These are phyloP conservation scores for Nothophaeocryptopus gaeumannii DNA, from an alignment of 2,329 filamentous ascomycete genomes.

Conservation along the genomic window DNA sequence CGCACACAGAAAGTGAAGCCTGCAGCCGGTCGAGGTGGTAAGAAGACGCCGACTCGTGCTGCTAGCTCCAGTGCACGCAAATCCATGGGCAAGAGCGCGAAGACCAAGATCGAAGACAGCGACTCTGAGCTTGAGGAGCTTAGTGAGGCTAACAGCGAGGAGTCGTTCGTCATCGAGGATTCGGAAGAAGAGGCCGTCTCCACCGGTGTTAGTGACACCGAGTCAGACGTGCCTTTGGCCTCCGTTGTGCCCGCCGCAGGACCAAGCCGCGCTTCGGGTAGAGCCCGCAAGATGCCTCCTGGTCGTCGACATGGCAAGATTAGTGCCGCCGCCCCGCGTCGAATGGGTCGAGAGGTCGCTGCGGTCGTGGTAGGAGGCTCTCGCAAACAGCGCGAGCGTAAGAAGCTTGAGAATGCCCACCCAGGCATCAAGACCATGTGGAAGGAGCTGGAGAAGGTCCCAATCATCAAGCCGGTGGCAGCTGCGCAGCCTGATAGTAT, in stretches of 20 bases:
- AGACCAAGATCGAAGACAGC: constrained; percentile 37
- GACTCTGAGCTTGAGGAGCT: constrained; percentile 30
- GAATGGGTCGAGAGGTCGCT: constrained; percentile 20
- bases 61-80: constrained; percentile 25
- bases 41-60: constrained; percentile 23
- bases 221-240: constrained; percentile 31
- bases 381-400: constrained; percentile 52
- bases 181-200: constrained; percentile 33
- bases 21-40: constrained; percentile 8
- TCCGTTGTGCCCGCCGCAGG: background rate
- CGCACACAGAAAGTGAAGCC: background rate
- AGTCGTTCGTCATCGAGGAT: constrained; percentile 29
- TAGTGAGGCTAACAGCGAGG: constrained; percentile 28
- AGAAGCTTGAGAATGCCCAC: constrained; percentile 70
- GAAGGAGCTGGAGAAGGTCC: constrained; percentile 66
- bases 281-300: constrained; percentile 7
- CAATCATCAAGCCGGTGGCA: constrained; percentile 61
- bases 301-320: constrained; percentile 27
- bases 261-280: constrained; percentile 6
- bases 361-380: constrained; percentile 14
- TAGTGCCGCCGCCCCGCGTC: constrained; percentile 19
- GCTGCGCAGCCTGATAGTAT: constrained; percentile 75
- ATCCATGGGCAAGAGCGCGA: constrained; percentile 28
- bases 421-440: constrained; percentile 83
- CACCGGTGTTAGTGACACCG: constrained; percentile 32